A percentile compares a stretch with the other conserved stretches of the same genome.
These are phyloP conservation scores for Kuraishia ogatae DNA, from an alignment of 805 yeast genomes.

Conservation along the genomic window DNA sequence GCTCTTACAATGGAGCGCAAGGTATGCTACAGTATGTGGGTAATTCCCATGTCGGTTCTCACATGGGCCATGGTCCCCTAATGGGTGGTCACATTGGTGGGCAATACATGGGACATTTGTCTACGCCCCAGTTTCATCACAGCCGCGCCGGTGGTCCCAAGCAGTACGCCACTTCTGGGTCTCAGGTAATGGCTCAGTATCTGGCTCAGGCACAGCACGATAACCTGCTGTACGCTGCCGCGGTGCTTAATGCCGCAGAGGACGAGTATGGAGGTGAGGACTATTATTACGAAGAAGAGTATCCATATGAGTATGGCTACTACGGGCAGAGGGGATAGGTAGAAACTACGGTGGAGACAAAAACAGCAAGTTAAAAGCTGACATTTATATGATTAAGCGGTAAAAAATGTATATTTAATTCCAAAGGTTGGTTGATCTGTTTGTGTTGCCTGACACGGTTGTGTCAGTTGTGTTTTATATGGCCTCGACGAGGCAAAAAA, in stretches of 20 bases:
- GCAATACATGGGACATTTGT: too few relatives aligned
- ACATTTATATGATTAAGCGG: too few relatives aligned
- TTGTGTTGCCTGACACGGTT: too few relatives aligned
- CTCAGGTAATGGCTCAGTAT: conserved; percentile 73
- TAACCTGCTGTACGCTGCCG: conserved; percentile 33
- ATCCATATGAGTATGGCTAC: background rate
- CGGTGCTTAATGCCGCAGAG: conserved; percentile 7
- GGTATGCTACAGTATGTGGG: too few relatives aligned
- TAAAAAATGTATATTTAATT: too few relatives aligned
- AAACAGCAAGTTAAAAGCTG: too few relatives aligned
- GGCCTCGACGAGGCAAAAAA: background rate
- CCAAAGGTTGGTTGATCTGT: background rate
- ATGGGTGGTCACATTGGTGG: too few relatives aligned
- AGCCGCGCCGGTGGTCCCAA: conserved; percentile 1
- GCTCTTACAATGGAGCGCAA: too few relatives aligned
- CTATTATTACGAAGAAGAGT: conserved; percentile 1
- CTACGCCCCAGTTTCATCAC: conserved; percentile 1
- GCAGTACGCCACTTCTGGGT: conserved; percentile 37
- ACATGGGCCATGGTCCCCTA: too few relatives aligned
- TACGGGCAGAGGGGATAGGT: background rate
- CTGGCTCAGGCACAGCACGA: conserved; percentile 67
- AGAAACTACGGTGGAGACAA: too few relatives aligned
- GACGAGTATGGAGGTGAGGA: conserved; percentile 1
- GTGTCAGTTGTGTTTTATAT: background rate
- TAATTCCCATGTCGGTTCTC: too few relatives aligned